A percentile compares a stretch with the other conserved stretches of the same genome.
Conservation (phyloP, 1,284 basidiomycete species). For the Vanrija sp. region DNA sequence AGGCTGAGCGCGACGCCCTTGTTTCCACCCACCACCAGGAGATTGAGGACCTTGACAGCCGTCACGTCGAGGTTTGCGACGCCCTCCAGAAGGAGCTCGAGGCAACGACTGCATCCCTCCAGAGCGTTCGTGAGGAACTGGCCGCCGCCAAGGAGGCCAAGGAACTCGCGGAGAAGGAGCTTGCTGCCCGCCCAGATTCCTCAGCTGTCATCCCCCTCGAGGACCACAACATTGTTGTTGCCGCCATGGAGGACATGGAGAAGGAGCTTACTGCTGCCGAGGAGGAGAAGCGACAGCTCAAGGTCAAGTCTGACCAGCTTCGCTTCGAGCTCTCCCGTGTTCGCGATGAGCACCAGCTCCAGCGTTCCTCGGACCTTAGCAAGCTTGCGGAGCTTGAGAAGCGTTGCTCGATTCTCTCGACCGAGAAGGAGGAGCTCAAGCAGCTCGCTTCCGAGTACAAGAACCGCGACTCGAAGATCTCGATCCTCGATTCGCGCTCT, state of each 20-base stretch:
- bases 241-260: conserved; percentile 41
- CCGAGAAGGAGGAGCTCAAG: conserved; percentile 20
- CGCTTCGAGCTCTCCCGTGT: conserved; percentile 41
- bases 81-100: conserved; percentile 16
- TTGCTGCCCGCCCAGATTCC: conserved; percentile 8
- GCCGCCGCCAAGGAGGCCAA: conserved; percentile 12
- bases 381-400: conserved; percentile 33
- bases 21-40: conserved; percentile 19
- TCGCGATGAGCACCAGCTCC: conserved; percentile 38
- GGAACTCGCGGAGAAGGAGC: conserved; percentile 14
- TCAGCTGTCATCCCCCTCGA: conserved; percentile 14
- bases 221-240: conserved; percentile 28
- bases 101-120: conserved; percentile 8
- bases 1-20: conserved; percentile 22
- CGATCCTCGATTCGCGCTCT: conserved; percentile 6
- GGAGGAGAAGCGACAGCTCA: conserved; percentile 42
- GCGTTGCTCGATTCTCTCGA: conserved; percentile 9
- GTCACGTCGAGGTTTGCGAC: conserved; percentile 18
- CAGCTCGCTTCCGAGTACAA: conserved; percentile 24
- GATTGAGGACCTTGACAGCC: conserved; percentile 17
- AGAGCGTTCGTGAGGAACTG: conserved; percentile 11
- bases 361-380: conserved; percentile 25
- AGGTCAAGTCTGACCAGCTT: conserved; percentile 44
- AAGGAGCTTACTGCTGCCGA: conserved; percentile 29
- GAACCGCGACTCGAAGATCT: conserved; percentile 27